These are phyloP conservation scores for Fusarium lateritium DNA, from an alignment of 2,329 filamentous ascomycete species.

Conservation along the genomic window DNA sequence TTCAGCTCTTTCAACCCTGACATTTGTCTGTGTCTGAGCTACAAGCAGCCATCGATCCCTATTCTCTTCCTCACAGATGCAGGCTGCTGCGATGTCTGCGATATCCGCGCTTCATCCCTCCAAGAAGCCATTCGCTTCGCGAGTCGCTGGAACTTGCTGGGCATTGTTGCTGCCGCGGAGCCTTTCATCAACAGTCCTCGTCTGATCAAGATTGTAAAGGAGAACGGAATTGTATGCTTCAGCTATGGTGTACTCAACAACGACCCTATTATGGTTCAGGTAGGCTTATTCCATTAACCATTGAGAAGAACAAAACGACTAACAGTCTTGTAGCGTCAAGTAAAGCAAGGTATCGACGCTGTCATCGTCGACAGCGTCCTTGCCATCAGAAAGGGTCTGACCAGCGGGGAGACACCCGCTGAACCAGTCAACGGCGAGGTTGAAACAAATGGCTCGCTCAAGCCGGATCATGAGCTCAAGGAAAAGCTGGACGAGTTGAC, in stretches of 20 bases:
- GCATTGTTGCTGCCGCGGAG: conserved; percentile 90
- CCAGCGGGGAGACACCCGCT: conserved; percentile 55
- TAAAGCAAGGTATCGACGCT: conserved; percentile 95
- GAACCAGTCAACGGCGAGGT: conserved; percentile 28
- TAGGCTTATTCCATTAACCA: conserved; percentile 60
- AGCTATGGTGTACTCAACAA: conserved; percentile 96
- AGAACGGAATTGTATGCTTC: conserved; percentile 92
- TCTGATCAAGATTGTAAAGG: conserved; percentile 92
- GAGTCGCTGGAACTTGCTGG: conserved; percentile 92
- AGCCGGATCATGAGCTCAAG: conserved; percentile 29
- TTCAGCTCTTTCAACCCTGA: conserved; percentile 99
- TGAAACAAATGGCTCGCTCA: conserved; percentile 37
- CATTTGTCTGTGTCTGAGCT: conserved; percentile 91
- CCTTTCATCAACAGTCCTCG: conserved; percentile 91
- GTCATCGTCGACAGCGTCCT: conserved; percentile 97
- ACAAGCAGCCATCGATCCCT: conserved; percentile 97
- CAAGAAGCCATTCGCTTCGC: conserved; percentile 98
- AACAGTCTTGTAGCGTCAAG: conserved; percentile 75
- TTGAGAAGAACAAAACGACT: conserved; percentile 9
- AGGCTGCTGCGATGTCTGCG: conserved; percentile 83
- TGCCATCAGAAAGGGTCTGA: conserved; percentile 91
- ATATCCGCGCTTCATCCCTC: conserved; percentile 89
- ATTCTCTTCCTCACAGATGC: conserved; percentile 95
- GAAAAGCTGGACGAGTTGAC: conserved; percentile 44
- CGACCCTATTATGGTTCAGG: conserved; percentile 86